Evolutionary conservation across 78 protist genomes (phyloP).

Genomic region (Polysphondylium violaceum): DNA sequence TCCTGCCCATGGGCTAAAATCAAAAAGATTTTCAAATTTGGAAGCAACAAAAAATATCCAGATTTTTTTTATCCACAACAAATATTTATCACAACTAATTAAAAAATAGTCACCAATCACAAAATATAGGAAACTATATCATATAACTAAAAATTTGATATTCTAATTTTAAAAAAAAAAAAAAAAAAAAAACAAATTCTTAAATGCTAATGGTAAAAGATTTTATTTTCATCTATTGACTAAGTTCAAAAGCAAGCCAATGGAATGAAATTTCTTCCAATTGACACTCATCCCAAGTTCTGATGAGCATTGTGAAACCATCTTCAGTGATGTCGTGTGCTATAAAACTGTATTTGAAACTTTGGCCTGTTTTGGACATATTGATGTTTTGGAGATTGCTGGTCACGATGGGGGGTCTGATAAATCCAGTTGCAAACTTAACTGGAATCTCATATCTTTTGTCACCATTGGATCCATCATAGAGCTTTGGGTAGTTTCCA

Average conservation of each 20-base stretch:
- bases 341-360: background rate
- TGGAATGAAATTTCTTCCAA: constrained; percentile 2
- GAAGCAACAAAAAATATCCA: too few species aligned
- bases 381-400: background rate
- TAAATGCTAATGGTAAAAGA: too few species aligned
- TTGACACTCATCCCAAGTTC: constrained; percentile 1
- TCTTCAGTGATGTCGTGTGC: constrained; percentile 8
- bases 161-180: too few species aligned
- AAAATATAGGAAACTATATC: too few species aligned
- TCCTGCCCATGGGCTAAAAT: too few species aligned
- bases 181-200: too few species aligned
- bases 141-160: too few species aligned
- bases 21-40: too few species aligned
- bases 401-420: background rate
- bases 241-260: constrained; percentile 16
- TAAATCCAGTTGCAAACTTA: background rate
- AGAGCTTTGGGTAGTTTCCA: constrained; percentile 7
- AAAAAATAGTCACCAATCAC: too few species aligned
- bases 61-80: too few species aligned
- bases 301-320: background rate
- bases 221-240: too few species aligned
- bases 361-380: background rate
- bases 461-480: constrained; percentile 1
- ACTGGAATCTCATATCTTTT: constrained; percentile 11
- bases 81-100: too few species aligned